These are phyloP conservation scores for Monosporozyma siamensis DNA, from an alignment of 805 yeast genomes.

Conservation along the genomic window DNA sequence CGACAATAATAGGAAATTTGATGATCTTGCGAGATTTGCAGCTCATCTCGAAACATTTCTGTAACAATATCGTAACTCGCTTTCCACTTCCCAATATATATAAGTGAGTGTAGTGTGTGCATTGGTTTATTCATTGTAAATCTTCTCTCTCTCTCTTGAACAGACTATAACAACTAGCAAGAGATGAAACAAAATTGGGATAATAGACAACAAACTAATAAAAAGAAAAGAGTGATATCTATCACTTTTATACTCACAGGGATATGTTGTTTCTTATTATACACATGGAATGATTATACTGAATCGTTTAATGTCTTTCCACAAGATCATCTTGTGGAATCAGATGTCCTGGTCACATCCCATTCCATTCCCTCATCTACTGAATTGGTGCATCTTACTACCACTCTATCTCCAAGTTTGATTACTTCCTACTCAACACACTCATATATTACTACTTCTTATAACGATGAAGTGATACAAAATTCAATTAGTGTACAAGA, in stretches of 20 bases:
- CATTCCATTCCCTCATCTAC: not conserved
- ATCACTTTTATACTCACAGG: slow-evolving; percentile 7
- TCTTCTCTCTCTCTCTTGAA: too few species aligned
- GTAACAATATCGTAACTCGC: too few species aligned
- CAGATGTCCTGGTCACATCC: not conserved
- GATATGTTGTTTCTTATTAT: slow-evolving; percentile 5
- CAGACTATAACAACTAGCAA: too few species aligned
- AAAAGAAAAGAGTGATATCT: slow-evolving; percentile 7
- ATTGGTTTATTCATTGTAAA: too few species aligned
- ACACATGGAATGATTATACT: slow-evolving; percentile 12
- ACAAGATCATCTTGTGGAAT: too few species aligned
- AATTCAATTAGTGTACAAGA: slow-evolving; percentile 12
- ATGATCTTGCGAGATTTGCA: too few species aligned
- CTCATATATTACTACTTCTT: too few species aligned
- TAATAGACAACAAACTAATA: not conserved
- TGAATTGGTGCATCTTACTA: not conserved
- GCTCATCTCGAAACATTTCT: too few species aligned
- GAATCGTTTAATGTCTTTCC: slow-evolving; percentile 1
- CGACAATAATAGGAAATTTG: too few species aligned
- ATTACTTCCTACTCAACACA: not conserved
- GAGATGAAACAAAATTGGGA: not conserved
- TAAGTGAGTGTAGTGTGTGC: not conserved
- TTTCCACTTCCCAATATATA: too few species aligned
- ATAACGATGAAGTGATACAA: slow-evolving; percentile 1
- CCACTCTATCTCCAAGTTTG: too few species aligned